These are phyloP conservation scores for Didymella glomerata DNA, from an alignment of 2,329 filamentous ascomycete genomes.

Conservation along the genomic window DNA sequence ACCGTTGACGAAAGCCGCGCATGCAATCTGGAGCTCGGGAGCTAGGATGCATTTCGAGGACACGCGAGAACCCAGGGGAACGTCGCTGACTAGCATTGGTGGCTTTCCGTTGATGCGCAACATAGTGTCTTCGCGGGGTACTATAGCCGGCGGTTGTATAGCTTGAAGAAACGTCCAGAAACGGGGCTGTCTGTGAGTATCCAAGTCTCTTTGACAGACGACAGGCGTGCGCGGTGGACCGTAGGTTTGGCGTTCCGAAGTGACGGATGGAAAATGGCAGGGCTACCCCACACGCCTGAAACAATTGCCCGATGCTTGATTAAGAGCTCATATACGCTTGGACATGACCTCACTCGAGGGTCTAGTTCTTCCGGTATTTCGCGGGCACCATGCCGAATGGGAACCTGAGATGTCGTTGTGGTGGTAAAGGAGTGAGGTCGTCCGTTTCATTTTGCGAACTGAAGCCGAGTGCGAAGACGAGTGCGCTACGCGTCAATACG, in stretches of 20 bases:
- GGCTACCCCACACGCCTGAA: conserved; percentile 27
- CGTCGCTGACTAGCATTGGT: conserved; percentile 25
- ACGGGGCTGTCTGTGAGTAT: conserved; percentile 2
- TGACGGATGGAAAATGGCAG: conserved; percentile 5
- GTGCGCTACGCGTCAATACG: conserved; percentile 19
- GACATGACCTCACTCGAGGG: conserved; percentile 6
- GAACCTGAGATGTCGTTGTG: background rate
- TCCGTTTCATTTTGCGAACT: conserved; percentile 3
- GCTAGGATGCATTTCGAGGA: background rate
- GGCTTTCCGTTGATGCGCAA: conserved; percentile 13
- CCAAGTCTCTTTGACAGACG: conserved; percentile 13
- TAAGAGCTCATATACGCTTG: conserved; percentile 30
- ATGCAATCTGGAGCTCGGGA: conserved; percentile 5
- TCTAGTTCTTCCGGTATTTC: conserved; percentile 24
- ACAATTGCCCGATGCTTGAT: conserved; percentile 35
- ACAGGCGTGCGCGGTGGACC: conserved; percentile 7
- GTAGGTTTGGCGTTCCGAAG: conserved; percentile 18
- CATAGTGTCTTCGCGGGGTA: conserved; percentile 9
- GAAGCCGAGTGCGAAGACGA: background rate
- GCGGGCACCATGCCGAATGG: background rate
- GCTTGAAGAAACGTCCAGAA: background rate
- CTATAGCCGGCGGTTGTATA: conserved; percentile 21
- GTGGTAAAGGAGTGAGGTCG: background rate
- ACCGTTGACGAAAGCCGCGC: background rate
- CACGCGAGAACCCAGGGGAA: background rate